These are phyloP conservation scores for Lactarius indigo DNA, from an alignment of 768 basidiomycete species.

Conservation along the genomic window DNA sequence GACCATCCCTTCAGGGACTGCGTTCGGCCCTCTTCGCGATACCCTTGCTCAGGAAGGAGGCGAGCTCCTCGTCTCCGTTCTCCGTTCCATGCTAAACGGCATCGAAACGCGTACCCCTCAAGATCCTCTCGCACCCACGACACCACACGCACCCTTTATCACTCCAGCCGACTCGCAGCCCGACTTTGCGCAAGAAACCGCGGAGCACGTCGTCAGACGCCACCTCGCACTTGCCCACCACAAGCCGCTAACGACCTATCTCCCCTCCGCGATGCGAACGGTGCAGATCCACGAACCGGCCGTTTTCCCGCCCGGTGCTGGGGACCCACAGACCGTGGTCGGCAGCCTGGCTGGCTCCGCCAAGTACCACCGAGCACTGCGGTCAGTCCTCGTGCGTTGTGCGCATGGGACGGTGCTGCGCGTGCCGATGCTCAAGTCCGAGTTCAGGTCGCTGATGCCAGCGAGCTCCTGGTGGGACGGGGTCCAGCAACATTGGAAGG, in stretches of 20 bases:
- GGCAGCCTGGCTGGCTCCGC: constrained; percentile 40
- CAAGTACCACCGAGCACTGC: constrained; percentile 38
- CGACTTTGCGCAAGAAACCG: constrained; percentile 56
- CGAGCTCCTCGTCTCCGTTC: constrained; percentile 61
- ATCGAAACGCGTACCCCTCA: constrained; percentile 38
- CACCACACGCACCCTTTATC: constrained; percentile 59
- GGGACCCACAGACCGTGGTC: constrained; percentile 17
- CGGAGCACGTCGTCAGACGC: constrained; percentile 49
- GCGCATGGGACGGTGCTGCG: constrained; percentile 48
- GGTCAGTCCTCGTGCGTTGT: constrained; percentile 52
- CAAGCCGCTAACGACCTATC: constrained; percentile 31
- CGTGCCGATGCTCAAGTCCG: constrained; percentile 57
- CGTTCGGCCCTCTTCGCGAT: constrained; percentile 56
- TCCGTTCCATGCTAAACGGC: constrained; percentile 59
- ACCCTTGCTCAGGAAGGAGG: constrained; percentile 63
- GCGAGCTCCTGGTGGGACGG: constrained; percentile 84
- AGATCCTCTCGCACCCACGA: constrained; percentile 20
- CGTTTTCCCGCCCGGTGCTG: neutral
- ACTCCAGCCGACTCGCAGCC: constrained; percentile 48
- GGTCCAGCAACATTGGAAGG: constrained; percentile 29
- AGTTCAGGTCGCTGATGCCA: constrained; percentile 49
- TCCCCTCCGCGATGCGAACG: constrained; percentile 28
- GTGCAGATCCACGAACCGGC: constrained; percentile 31
- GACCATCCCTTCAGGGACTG: constrained; percentile 49
- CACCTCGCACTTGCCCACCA: constrained; percentile 71